Base-by-base conservation (phyloP, 2,329 filamentous ascomycete genomes). In the Rachicladosporium sp. region DNA sequence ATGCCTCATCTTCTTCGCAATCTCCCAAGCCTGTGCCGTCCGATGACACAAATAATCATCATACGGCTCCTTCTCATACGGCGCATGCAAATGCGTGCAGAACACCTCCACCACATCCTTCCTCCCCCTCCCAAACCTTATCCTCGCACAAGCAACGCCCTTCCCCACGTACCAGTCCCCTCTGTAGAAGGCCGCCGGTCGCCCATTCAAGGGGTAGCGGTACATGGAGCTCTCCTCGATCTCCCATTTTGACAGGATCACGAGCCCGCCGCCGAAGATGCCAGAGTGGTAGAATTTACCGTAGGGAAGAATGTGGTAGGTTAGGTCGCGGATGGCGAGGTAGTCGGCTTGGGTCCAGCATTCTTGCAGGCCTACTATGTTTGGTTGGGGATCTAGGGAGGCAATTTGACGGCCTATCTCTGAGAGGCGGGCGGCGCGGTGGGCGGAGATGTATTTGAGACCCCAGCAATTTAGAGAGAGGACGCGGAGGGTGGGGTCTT, bases 161-260 rank as follows among this genome's bases (percentile, higher is more conserved):
- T 96, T 96, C 0, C 91, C 91, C 7, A 95, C 88, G 56, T 79
- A 96, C 86, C 89, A 96, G 61, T 96, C 89, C 8, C 91, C 91
- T 44, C 89, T 73, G 65, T 82, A 95, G 63, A 96, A 94, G 3
- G 89, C 89, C 7, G 87, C 89, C 4, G 91, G 91, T 11, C 89
- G 75, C 11, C 91, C 91, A 59, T 94, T 95, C 38, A 98, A 71
- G n/a, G 86, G 78, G 58, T 95, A 98, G 3, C 70, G 71, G 49
- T 77, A 72, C 86, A 96, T 93, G 53, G 73, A 78, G 60, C 80
- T 88, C 65, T 93, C 83, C 53, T 85, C 80, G 48, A 98, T 87
- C 15, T 89, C 88, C 86, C 87, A 96, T 69, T 78, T 75, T 36
- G 85, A 93, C 36, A 96, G 68, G 47, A 96, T 91, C 40, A 78